Evolutionary conservation across 495 filamentous ascomycete genomes (phyloP).

Genomic region (Aspergillus cavernicola): DNA sequence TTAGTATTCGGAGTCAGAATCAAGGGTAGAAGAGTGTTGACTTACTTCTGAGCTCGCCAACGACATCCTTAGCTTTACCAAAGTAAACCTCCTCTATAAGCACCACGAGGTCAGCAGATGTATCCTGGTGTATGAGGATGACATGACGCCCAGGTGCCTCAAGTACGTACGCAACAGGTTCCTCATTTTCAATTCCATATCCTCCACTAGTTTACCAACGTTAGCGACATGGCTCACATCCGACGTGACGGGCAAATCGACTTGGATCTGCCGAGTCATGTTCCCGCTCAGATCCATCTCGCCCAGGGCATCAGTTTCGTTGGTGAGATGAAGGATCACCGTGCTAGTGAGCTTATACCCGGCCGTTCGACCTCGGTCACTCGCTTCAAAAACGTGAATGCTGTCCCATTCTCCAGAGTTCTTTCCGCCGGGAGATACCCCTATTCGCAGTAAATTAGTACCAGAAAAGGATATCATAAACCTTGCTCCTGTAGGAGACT

Average conservation of each 20-base stretch:
- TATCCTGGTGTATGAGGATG: too few relatives aligned
- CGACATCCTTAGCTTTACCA: slow-evolving; percentile 97
- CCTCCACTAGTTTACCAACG: slow-evolving; percentile 91
- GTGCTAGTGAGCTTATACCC: slow-evolving; percentile 98
- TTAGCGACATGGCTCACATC: slow-evolving; percentile 95
- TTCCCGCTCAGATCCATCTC: slow-evolving; percentile 93
- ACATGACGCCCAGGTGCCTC: not conserved
- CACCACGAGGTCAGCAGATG: slow-evolving; percentile 10
- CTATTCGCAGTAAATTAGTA: slow-evolving; percentile 26
- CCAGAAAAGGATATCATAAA: not conserved
- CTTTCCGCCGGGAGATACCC: slow-evolving; percentile 62
- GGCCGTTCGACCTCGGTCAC: slow-evolving; percentile 80
- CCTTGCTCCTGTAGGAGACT: not conserved
- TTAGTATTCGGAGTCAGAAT: not conserved
- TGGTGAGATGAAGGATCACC: slow-evolving; percentile 85
- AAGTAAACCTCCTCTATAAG: slow-evolving; percentile 91
- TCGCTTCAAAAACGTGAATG: slow-evolving; percentile 97
- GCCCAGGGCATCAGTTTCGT: slow-evolving; percentile 66
- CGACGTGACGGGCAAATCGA: slow-evolving; percentile 81
- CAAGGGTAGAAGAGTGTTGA: not conserved
- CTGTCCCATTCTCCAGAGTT: slow-evolving; percentile 91
- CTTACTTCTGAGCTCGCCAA: slow-evolving; percentile 92
- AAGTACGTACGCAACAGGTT: slow-evolving; percentile 73
- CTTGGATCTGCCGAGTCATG: slow-evolving; percentile 94
- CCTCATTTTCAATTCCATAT: slow-evolving; percentile 99